Evolutionary conservation across 228 moss, liverwort and hornwort genomes (phyloP), one percentile per base, ranked within the genome.

Genomic region (Sphagnum fallax): DNA sequence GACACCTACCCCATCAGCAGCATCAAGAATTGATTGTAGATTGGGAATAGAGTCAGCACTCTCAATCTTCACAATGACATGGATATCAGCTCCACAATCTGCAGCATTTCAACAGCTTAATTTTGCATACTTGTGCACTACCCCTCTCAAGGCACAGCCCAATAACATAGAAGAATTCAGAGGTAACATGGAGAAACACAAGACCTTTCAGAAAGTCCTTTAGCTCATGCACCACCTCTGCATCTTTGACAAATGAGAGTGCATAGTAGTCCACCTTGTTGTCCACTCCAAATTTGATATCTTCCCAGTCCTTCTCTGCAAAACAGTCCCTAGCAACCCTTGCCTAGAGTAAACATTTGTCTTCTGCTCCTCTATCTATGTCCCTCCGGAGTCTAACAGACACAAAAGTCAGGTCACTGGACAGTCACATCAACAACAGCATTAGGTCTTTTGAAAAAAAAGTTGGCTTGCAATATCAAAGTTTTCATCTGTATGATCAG

Each of bases 281-380:
- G 67, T 94, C 98, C 61, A 98, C 90, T 16, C 98, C 98, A 71
- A 98, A 98, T 76, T 92, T 98, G 65, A 98, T 98, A 70, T 98
- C 98, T 74, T 98, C 98, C 98, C 98, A 98, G 75, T 98, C 98
- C 68, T 94, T 98, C 81, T 98, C 98, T 93, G 88, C 6, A 82
- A 58, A 9, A 4, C 52, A 9, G 52, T n/a, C 12, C 16, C 49
- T 13, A 65, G 47, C 6, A 16, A 65, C 4, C 49, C 13, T 8
- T 6, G 15, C 32, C 32, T 32, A 32, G 32, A 32, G 32, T 32
- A 32, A 32, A 32, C 32, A 32, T 32, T 32, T 32, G 32, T 32
- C 32, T 32, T 32, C 32, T 32, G 32, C 32, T 32, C 32, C 32
- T 32, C 32, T 32, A 32, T 32, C 32, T 32, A 32, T 32, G 32